These are phyloP conservation scores for Phlyctochytrium arcticum DNA, from an alignment of 192 early-diverging fungal species.

Conservation along the genomic window DNA sequence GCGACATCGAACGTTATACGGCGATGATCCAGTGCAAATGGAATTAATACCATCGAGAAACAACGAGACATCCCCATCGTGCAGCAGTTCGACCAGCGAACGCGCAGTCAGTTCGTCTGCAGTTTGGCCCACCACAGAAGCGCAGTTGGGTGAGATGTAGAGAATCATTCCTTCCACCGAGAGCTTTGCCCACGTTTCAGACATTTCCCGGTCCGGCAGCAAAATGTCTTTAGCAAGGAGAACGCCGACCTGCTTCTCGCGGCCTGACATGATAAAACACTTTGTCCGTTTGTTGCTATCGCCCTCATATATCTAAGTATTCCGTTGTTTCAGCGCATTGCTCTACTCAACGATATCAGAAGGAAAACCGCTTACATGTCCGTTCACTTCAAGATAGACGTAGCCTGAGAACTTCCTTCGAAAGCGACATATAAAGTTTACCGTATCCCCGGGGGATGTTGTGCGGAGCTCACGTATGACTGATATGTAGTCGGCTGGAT, in stretches of 20 bases:
- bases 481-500: constrained; percentile 62
- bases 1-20: constrained; percentile 9
- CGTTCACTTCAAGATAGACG: constrained; percentile 61
- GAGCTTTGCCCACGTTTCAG: constrained; percentile 61
- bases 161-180: constrained; percentile 56
- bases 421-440: constrained; percentile 65
- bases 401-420: constrained; percentile 53
- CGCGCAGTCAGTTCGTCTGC: not conserved
- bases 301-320: constrained; percentile 58
- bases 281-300: constrained; percentile 52
- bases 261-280: constrained; percentile 63
- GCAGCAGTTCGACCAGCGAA: not conserved
- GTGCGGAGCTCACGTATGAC: constrained; percentile 66
- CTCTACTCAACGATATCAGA: too few relatives aligned
- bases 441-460: constrained; percentile 33
- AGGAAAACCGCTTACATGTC: constrained; percentile 40
- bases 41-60: not conserved
- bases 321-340: not conserved
- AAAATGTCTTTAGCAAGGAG: constrained; percentile 33
- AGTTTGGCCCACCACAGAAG: constrained; percentile 15
- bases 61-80: constrained; percentile 5
- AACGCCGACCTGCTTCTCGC: constrained; percentile 44
- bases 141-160: constrained; percentile 9
- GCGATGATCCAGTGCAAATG: not conserved
- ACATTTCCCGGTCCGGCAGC: constrained; percentile 17